Evolutionary conservation across 495 filamentous ascomycete genomes (phyloP).

Genomic region (Pseudomonodictys pantanalensis): DNA sequence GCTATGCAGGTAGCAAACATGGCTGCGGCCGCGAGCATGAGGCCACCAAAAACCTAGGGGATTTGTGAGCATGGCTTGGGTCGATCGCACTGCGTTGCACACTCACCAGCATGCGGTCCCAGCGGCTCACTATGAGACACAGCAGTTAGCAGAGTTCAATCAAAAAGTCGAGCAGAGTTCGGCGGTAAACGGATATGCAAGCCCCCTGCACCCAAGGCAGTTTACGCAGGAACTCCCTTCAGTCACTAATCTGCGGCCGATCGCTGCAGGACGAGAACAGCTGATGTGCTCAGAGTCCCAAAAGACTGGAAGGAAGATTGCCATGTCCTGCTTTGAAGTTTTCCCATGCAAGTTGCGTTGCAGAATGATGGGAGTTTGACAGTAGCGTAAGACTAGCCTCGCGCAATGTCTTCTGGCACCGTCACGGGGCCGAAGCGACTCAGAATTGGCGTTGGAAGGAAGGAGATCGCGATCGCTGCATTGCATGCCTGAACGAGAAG

Average conservation of each 20-base stretch:
- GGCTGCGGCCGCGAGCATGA: conserved; percentile 83
- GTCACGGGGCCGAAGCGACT: conserved; percentile 6
- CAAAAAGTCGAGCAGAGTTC: no score
- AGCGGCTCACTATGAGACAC: conserved; percentile 75
- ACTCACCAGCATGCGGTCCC: conserved; percentile 88
- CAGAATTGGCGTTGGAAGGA: not conserved
- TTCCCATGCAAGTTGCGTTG: not conserved
- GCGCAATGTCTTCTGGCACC: conserved; percentile 21
- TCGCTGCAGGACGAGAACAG: conserved; percentile 15
- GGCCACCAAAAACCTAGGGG: conserved; percentile 62
- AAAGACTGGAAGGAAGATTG: conserved; percentile 1
- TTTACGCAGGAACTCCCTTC: conserved; percentile 38
- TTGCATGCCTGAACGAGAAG: no score
- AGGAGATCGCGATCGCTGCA: not conserved
- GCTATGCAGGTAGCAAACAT: conserved; percentile 92
- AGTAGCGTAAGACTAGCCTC: conserved; percentile 10
- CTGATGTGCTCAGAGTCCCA: conserved; percentile 12
- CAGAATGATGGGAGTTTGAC: not conserved
- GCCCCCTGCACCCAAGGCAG: conserved; percentile 33
- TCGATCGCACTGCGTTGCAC: no score
- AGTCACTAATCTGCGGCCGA: conserved; percentile 30
- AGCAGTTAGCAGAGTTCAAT: conserved; percentile 32
- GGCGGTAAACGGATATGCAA: conserved; percentile 31
- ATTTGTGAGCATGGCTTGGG: not conserved
- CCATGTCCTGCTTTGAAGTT: conserved; percentile 1